These are phyloP conservation scores for Cercospora canescens DNA, from an alignment of 2,329 filamentous ascomycete species.

Conservation along the genomic window DNA sequence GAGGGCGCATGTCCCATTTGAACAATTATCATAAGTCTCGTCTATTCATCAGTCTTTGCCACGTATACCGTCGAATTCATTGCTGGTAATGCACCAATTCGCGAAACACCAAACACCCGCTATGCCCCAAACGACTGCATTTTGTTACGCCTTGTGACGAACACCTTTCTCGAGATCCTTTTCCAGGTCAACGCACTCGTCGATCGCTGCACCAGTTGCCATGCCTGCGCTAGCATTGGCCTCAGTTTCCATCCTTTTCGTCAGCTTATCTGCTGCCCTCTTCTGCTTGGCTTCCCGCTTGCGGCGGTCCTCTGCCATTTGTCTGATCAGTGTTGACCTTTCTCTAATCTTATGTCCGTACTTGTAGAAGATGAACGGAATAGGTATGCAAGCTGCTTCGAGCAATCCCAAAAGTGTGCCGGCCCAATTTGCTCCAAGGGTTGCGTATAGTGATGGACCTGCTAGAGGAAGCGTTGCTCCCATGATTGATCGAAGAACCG, in stretches of 20 bases:
- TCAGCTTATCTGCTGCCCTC: slow-evolving; percentile 34
- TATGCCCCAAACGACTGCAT: slow-evolving; percentile 2
- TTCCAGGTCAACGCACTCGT: slow-evolving; percentile 29
- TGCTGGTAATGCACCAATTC: neutral
- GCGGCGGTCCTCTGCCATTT: slow-evolving; percentile 50
- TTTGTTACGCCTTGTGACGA: neutral
- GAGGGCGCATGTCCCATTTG: neutral
- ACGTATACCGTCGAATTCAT: neutral
- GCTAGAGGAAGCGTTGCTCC: slow-evolving; percentile 79
- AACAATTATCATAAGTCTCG: neutral
- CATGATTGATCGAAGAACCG: slow-evolving; percentile 69
- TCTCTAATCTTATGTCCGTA: slow-evolving; percentile 55
- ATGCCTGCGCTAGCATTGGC: slow-evolving; percentile 41
- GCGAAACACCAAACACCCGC: neutral
- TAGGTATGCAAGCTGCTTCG: slow-evolving; percentile 70
- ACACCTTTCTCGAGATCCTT: slow-evolving; percentile 28
- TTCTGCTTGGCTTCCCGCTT: slow-evolving; percentile 46
- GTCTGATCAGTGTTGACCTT: slow-evolving; percentile 55
- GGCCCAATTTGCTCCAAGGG: slow-evolving; percentile 74
- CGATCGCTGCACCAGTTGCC: slow-evolving; percentile 40
- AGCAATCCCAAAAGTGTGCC: slow-evolving; percentile 73
- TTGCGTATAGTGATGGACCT: slow-evolving; percentile 69
- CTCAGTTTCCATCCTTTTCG: slow-evolving; percentile 28
- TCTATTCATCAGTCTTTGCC: neutral
- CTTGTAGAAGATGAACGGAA: slow-evolving; percentile 47